Conservation (phyloP, 1,139 yeast genomes). For the Magnusiomyces fungicola region DNA sequence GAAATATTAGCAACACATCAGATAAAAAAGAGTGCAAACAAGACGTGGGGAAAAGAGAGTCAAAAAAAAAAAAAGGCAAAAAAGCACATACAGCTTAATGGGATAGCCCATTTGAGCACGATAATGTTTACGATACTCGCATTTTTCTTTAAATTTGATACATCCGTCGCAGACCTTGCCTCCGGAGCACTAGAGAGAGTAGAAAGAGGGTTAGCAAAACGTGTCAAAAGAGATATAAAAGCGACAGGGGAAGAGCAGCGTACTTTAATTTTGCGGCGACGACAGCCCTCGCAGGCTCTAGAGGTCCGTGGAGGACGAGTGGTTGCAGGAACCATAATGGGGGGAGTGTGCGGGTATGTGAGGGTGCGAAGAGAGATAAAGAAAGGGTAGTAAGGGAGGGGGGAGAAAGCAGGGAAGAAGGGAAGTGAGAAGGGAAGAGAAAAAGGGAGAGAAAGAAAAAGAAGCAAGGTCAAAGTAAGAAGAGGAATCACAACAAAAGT, state of each 20-base stretch:
- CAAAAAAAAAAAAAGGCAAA: not conserved
- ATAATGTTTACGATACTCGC: conserved; percentile 24
- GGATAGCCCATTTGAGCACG: conserved; percentile 24
- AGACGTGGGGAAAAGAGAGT: too few species aligned
- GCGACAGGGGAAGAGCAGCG: not conserved
- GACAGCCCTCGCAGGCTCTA: conserved; percentile 55
- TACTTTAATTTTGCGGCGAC: conserved; percentile 48
- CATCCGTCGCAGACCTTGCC: conserved; percentile 24
- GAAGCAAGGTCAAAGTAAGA: not conserved
- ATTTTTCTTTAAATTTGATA: conserved; percentile 20
- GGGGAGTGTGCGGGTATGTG: not conserved
- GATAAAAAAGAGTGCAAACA: too few species aligned
- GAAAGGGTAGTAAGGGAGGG: too few species aligned
- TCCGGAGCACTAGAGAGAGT: conserved; percentile 48
- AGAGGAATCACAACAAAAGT: conserved; percentile 1
- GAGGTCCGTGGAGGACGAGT: conserved; percentile 26
- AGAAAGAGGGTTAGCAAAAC: too few species aligned
- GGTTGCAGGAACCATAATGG: too few species aligned
- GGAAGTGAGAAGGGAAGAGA: too few species aligned
- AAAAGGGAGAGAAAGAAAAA: not conserved
- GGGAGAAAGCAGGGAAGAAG: too few species aligned
- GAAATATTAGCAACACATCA: too few species aligned
- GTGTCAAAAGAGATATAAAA: too few species aligned
- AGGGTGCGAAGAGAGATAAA: not conserved
- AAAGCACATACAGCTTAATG: conserved; percentile 17